Base-by-base conservation (phyloP, 202 grass and related monocot species). In the Carex arenaria region DNA sequence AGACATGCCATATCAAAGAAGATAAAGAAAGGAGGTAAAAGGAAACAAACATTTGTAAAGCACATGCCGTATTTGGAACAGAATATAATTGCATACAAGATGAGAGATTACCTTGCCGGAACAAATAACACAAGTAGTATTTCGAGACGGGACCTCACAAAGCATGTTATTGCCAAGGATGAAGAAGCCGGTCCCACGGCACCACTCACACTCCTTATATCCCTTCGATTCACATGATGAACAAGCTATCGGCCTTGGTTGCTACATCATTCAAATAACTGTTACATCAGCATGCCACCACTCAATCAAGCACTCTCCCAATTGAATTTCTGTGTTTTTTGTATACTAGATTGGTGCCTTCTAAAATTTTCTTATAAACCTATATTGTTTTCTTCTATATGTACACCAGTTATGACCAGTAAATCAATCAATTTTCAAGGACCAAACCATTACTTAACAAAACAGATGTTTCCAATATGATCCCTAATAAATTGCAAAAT, bases 151-250 rank as follows among this genome's bases (percentile, higher is more conserved):
- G 80, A 98, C 89, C 94, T 98, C 89, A 34, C 92, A 95, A 30
- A 98, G 78, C 89, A 98, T 87, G 59, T 92, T 94, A 72, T 98
- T 89, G 61, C 95, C 90, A 36, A 98, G 92, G 83, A 98, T 98
- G 80, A 98, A 98, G 78, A 98, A 98, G 26, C 95, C 92, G 32
- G 95, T 98, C 49, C 95, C 92, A 4, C 82, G 55, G 60, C 92
- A 98, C 95, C 95, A 98, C 76, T 93, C 91, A 86, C 92, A 98
- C 84, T 98, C 92, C 69, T 89, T 89, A 38, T 90, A 82, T 32
- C 95, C 95, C 84, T 89, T 90, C n/a, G 92, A 91, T 81, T 89
- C 77, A 34, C 91, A 95, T 31, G 92, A 87, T n/a, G 91, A 93
- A 90, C 95, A 98, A 54, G 90, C 85, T 80, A 89, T 82, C 14